Conservation (phyloP, 116 monocot genomes). For the Trichopus zeylanicus region DNA sequence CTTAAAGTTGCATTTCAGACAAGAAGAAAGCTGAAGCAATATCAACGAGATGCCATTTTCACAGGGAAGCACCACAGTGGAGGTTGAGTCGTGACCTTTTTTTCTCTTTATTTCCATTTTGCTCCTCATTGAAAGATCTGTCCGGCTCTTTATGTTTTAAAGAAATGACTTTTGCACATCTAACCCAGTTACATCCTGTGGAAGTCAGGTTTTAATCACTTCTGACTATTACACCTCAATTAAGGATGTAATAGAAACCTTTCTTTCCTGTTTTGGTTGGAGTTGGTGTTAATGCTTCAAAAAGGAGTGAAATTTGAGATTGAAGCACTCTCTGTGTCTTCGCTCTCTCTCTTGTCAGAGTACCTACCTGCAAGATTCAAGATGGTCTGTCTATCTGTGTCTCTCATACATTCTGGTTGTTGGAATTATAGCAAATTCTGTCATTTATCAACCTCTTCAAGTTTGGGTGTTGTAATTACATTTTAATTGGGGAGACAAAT, state of each 20-base stretch:
- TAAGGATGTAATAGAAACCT: background rate
- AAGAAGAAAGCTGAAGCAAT: slow-evolving; percentile 70
- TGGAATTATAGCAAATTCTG: too few species aligned
- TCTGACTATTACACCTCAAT: too few species aligned
- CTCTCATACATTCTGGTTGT: too few species aligned
- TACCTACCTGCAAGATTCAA: slow-evolving; percentile 75
- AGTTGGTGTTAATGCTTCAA: slow-evolving; percentile 80
- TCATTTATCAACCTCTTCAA: too few species aligned
- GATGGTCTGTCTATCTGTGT: slow-evolving; percentile 5
- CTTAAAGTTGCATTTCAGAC: slow-evolving; percentile 28
- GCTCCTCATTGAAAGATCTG: too few species aligned
- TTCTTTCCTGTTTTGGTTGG: slow-evolving; percentile 42
- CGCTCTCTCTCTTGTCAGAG: slow-evolving; percentile 67
- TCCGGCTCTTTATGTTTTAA: too few species aligned
- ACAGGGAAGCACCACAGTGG: slow-evolving; percentile 65
- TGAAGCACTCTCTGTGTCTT: slow-evolving; percentile 73
- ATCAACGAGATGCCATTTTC: slow-evolving; percentile 76
- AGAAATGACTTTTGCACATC: too few species aligned
- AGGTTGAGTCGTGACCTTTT: slow-evolving; percentile 40
- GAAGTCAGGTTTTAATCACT: too few species aligned
- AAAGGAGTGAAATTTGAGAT: slow-evolving; percentile 86
- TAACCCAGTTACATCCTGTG: too few species aligned
- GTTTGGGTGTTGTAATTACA: too few species aligned
- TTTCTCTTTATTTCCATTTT: too few species aligned
- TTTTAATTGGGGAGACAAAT: too few species aligned